Base-by-base conservation (phyloP, 1,284 basidiomycete genomes). In the Cutaneotrichosporon sp. region DNA sequence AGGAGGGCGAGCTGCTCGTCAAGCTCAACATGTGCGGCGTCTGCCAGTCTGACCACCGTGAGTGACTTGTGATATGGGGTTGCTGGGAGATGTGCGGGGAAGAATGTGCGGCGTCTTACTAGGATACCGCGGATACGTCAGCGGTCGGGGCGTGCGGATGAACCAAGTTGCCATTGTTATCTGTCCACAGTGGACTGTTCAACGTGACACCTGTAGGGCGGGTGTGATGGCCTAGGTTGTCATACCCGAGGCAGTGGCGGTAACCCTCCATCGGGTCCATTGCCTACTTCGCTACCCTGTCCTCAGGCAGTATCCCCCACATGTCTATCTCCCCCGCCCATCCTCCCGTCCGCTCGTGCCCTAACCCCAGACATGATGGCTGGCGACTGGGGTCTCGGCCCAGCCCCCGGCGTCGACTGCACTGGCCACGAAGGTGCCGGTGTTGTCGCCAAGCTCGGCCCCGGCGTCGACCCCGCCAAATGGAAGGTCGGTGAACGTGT, bases 11-110 rank as follows among this genome's bases (percentile, higher is more conserved):
- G 66, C 51, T 68, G 26, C 66, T 68, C 52, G 57, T 60, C 62
- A 58, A 68, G 64, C 64, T 68, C 61, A 62, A 65, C 62, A 36
- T 60, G 31, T 61, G 56, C 11, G 66, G 66, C 46, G 56, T 68
- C 49, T 68, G 66, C 66, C 66, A 68, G 64, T 57, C 52, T 38
- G 66, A 68, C 66, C 62, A 65, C 64, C 66, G 66, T 67, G 56
- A 67, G 66, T 66, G 4, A 30, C 42, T 46, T 18, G 40, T 42
- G 40, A 13, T 1, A 46, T 46, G 42, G 16, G 18, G n/a, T n/a
- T n/a, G n/a, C 5, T 46, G 18, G 42, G 18, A 18, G 18, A 16
- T 18, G 42, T 7, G 42, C 42, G 14, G 2, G 42, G 18, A 4
- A n/a, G 42, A 18, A 5, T 7, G 18, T 53, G 51, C 51, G 51